Evolutionary conservation across 257 asterid species (phyloP).

Genomic region (Salvia rosmarinus): DNA sequence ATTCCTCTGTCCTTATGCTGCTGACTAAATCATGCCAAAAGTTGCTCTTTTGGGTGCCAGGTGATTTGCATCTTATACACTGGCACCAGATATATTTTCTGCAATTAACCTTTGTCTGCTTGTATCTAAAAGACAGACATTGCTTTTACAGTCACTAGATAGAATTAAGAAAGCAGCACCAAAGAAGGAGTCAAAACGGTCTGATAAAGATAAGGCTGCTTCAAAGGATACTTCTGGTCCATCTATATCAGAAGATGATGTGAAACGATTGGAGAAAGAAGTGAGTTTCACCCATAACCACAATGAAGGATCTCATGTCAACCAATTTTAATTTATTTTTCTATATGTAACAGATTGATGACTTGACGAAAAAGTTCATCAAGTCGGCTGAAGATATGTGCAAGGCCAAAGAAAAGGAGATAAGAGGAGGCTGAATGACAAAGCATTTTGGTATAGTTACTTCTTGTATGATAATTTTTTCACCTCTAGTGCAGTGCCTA

Average conservation of each 20-base stretch:
- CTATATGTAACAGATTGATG: slow-evolving; percentile 64
- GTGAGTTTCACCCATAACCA: slow-evolving; percentile 44
- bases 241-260: slow-evolving; percentile 76
- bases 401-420: slow-evolving; percentile 93
- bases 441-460: slow-evolving; percentile 24
- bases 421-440: slow-evolving; percentile 53
- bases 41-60: slow-evolving; percentile 1
- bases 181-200: slow-evolving; percentile 53
- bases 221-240: slow-evolving; percentile 68
- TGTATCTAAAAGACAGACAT: slow-evolving; percentile 11
- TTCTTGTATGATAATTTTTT: not conserved
- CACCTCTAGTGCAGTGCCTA: not conserved
- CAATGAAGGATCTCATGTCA: not conserved
- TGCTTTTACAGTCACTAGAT: slow-evolving; percentile 68
- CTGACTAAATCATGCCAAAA: not conserved
- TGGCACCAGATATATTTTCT: slow-evolving; percentile 5
- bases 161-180: slow-evolving; percentile 73
- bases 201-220: slow-evolving; percentile 51
- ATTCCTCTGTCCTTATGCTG: not conserved
- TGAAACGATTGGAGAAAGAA: slow-evolving; percentile 88
- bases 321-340: slow-evolving; percentile 22
- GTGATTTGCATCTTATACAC: not conserved
- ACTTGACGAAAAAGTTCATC: slow-evolving; percentile 79
- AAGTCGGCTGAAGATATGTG: slow-evolving; percentile 95
- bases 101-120: slow-evolving; percentile 3